These are phyloP conservation scores for Ceratopteris richardii DNA, from an alignment of 75 land plant species.

Conservation along the genomic window DNA sequence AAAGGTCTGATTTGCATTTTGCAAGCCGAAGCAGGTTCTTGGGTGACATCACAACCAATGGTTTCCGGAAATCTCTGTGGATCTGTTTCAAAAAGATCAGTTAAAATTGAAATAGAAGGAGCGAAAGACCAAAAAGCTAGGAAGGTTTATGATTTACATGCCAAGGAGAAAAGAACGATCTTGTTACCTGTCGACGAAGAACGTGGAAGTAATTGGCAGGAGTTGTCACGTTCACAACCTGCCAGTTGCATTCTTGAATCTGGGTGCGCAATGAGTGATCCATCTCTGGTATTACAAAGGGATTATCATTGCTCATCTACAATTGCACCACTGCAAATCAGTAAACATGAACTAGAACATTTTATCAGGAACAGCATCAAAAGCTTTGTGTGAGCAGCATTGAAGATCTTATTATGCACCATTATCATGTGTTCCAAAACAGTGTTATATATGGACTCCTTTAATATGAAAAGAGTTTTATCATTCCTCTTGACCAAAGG, in stretches of 20 bases:
- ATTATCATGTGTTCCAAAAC: no score
- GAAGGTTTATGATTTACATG: not conserved
- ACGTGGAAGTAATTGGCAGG: constrained; percentile 98
- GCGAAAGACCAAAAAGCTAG: not conserved
- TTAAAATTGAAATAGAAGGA: not conserved
- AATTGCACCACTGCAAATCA: no score
- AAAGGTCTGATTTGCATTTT: constrained; percentile 68
- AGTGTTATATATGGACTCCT: no score
- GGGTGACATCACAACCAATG: constrained; percentile 81
- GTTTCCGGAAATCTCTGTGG: constrained; percentile 87
- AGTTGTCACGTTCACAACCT: constrained; percentile 91
- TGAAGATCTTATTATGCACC: no score
- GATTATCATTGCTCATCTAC: constrained; percentile 83
- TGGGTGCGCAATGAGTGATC: constrained; percentile 43
- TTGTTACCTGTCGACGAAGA: constrained; percentile 68
- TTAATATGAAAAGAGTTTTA: no score
- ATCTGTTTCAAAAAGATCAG: constrained; percentile 27
- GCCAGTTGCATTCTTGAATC: constrained; percentile 91
- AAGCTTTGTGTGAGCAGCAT: no score
- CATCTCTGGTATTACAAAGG: constrained; percentile 61
- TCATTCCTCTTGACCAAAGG: no score
- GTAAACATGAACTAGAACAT: no score
- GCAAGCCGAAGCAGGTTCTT: constrained; percentile 86
- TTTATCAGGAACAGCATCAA: no score
- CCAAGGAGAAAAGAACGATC: not conserved